These are phyloP conservation scores for Blastobotrys mokoenaii DNA, from an alignment of 805 yeast species.

Conservation along the genomic window DNA sequence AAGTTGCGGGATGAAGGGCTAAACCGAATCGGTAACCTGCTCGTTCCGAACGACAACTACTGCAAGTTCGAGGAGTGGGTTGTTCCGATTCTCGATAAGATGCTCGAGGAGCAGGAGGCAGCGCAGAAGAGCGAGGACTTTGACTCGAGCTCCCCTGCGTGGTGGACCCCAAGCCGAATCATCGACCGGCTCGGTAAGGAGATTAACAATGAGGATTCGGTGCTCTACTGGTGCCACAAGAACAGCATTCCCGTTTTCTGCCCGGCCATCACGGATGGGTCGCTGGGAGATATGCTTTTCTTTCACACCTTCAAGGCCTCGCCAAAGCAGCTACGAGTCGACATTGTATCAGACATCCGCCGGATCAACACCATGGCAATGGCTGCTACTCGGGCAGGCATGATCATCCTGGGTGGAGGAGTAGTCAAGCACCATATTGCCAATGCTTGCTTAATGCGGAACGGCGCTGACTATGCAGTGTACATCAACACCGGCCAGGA, in stretches of 20 bases:
- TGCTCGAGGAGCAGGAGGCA: slow-evolving; percentile 82
- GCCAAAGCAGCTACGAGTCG: slow-evolving; percentile 82
- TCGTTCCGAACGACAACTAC: slow-evolving; percentile 97
- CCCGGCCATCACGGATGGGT: slow-evolving; percentile 97
- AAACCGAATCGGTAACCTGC: slow-evolving; percentile 94
- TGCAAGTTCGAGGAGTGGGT: slow-evolving; percentile 98
- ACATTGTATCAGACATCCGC: slow-evolving; percentile 90
- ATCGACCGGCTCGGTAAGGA: slow-evolving; percentile 93
- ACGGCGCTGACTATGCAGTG: slow-evolving; percentile 98
- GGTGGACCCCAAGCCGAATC: slow-evolving; percentile 92
- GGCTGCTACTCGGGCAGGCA: slow-evolving; percentile 92
- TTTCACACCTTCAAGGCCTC: slow-evolving; percentile 96
- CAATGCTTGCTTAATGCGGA: slow-evolving; percentile 97
- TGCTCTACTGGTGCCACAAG: slow-evolving; percentile 96
- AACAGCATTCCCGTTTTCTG: slow-evolving; percentile 94
- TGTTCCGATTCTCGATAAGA: slow-evolving; percentile 80
- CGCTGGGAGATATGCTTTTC: slow-evolving; percentile 97
- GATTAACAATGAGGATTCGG: slow-evolving; percentile 87
- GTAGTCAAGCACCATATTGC: slow-evolving; percentile 94
- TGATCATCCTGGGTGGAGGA: slow-evolving; percentile 96
- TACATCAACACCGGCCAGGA: slow-evolving; percentile 98
- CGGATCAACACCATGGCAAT: slow-evolving; percentile 86
- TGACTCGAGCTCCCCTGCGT: slow-evolving; percentile 51
- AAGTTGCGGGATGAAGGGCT: slow-evolving; percentile 86
- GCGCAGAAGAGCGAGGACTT: slow-evolving; percentile 35